phyloP scores from a whole-genome alignment of 1,139 yeast genomes.

The Pneumocystis murina region DNA sequence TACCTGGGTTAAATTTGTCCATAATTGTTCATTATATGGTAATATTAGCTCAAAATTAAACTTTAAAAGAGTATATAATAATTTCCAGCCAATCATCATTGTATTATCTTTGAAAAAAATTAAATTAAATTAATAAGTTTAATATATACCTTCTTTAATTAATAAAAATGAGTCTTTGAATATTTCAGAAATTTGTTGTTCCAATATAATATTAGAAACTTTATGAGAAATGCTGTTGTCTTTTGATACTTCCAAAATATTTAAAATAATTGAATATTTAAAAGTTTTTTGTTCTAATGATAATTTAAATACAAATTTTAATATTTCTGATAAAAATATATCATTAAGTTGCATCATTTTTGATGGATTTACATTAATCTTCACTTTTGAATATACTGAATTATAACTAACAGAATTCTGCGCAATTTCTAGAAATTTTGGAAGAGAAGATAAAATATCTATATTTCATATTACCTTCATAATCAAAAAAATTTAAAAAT shows the following conservation, averaged over 20 bases:
- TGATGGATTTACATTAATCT: neutral
- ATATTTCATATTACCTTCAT: neutral
- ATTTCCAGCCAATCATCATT: neutral
- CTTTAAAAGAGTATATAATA: neutral
- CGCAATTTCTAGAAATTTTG: neutral
- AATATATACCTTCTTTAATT: neutral
- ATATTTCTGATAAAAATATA: neutral
- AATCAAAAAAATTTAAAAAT: neutral
- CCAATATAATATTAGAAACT: neutral
- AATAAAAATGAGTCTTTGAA: neutral
- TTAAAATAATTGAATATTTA: neutral
- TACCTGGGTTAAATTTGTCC: neutral
- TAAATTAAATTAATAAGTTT: neutral
- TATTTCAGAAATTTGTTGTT: neutral
- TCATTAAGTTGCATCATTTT: neutral
- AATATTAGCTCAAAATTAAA: neutral
- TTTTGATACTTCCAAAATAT: neutral
- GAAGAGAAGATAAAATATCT: neutral
- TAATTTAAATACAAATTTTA: neutral
- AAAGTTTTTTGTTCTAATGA: neutral
- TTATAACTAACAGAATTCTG: neutral
- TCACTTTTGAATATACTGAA: neutral
- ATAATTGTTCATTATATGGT: neutral
- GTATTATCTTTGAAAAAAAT: neutral
- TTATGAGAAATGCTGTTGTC: neutral